Evolutionary conservation across 306 rosid genomes (phyloP), one percentile per base, ranked within the genome.

Genomic region (Arachis hypogaea): DNA sequence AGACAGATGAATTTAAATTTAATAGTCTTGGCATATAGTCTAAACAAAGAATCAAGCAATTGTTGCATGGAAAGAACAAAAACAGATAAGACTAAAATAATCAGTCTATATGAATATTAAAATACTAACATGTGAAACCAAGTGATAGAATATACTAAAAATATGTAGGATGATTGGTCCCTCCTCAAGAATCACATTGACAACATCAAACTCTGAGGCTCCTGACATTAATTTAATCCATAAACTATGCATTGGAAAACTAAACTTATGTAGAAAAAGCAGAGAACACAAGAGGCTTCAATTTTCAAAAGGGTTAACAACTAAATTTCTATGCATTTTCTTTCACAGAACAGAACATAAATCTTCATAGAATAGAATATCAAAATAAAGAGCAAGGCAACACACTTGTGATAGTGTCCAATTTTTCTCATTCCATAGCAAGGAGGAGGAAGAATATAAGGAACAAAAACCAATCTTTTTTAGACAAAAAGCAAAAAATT

Each of bases 181-280:
- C 50, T 76, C 82, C 41, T 72, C 68, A 82, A 67, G 77, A 84
- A 69, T 83, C 78, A 73, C 86, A 77, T 79, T 88, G 84, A 85
- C 69, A 81, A 40, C 78, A 69, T 74, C 83, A 82, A 82, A 78
- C 74, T 46, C 38, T 54, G 63, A 68, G 66, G 59, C 59, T 73
- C 64, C 63, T 71, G 69, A 60, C 41, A 68, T 49, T 75, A 60
- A 71, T 71, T 60, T 70, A 70, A 78, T 76, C 62, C 57, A n/a
- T 41, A 59, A 69, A 59, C 78, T 9, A 38, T 50, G 70, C 50
- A 10, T 42, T 46, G 65, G 65, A 61, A 68, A 67, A 66, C 7
- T 63, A 46, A 73, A 67, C 74, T 43, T 22, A 67, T 72, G 40
- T 33, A 33, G 71, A 45, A 69, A 73, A 64, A 83, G 57, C 59